Percentiles rank a stretch among this genome's conserved stretches.
These are phyloP conservation scores for Cutaneotrichosporon dermatis DNA, from an alignment of 1,284 basidiomycete genomes.

Conservation along the genomic window DNA sequence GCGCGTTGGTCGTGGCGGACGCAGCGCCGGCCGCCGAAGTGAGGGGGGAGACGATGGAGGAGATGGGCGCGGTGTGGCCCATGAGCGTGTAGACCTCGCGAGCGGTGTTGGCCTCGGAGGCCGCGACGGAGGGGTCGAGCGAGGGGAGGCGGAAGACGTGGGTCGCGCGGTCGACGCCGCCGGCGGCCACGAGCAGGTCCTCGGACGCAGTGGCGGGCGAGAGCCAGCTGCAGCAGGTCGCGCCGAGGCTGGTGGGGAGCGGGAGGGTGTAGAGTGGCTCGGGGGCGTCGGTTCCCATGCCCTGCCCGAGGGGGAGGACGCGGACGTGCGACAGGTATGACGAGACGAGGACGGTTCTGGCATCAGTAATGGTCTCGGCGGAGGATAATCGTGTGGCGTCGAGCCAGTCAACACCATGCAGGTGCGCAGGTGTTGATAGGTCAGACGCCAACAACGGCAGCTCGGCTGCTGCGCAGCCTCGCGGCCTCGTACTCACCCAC, in stretches of 20 bases:
- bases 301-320: slow-evolving; percentile 56
- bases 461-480: too few species aligned
- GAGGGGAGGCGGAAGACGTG: slow-evolving; percentile 59
- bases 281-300: slow-evolving; percentile 17
- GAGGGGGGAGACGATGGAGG: slow-evolving; percentile 47
- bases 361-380: neutral
- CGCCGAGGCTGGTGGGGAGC: slow-evolving; percentile 53
- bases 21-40: slow-evolving; percentile 44
- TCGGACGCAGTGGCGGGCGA: slow-evolving; percentile 44
- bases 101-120: slow-evolving; percentile 52
- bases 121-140: slow-evolving; percentile 39
- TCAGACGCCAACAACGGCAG: too few species aligned
- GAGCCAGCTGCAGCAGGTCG: slow-evolving; percentile 67
- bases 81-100: slow-evolving; percentile 56
- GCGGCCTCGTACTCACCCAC: slow-evolving; percentile 57
- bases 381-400: too few species aligned
- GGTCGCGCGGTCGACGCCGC: slow-evolving; percentile 74
- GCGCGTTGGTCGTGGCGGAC: slow-evolving; percentile 45
- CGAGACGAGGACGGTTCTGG: slow-evolving; percentile 67
- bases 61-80: slow-evolving; percentile 60
- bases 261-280: slow-evolving; percentile 40
- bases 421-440: too few species aligned
- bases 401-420: too few species aligned
- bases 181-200: slow-evolving; percentile 61
- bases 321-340: slow-evolving; percentile 76